phyloP scores from a whole-genome alignment of 2,329 filamentous ascomycete genomes.

The Pseudogymnoascus sp. region DNA sequence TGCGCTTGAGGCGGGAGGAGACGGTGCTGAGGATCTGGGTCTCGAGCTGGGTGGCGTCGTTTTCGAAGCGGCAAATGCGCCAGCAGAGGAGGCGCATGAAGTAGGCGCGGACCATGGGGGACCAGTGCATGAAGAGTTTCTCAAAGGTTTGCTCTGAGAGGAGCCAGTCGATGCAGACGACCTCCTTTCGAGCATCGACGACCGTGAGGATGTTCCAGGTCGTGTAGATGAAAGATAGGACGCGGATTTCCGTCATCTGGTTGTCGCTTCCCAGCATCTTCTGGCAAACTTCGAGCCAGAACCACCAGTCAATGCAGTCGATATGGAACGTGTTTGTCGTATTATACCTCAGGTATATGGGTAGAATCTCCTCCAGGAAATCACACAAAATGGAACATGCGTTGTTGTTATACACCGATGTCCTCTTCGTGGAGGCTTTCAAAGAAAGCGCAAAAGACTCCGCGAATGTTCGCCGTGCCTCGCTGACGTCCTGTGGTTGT shows the following conservation, averaged over 20 bases:
- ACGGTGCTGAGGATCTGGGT: conserved; percentile 51
- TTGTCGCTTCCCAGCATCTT: conserved; percentile 65
- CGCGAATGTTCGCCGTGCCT: conserved; percentile 53
- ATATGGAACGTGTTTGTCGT: conserved; percentile 36
- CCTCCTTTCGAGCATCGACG: conserved; percentile 49
- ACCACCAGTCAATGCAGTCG: conserved; percentile 52
- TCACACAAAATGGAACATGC: conserved; percentile 69
- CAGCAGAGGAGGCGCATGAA: conserved; percentile 67
- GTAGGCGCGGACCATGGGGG: conserved; percentile 70
- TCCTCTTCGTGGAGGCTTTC: conserved; percentile 54
- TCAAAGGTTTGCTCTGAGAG: conserved; percentile 56
- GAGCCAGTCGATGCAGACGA: conserved; percentile 56
- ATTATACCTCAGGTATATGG: conserved; percentile 54
- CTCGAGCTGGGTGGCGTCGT: conserved; percentile 45
- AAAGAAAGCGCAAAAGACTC: conserved; percentile 55
- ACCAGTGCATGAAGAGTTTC: conserved; percentile 67
- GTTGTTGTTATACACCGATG: conserved; percentile 61
- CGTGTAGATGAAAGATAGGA: conserved; percentile 61
- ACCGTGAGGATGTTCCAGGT: conserved; percentile 54
- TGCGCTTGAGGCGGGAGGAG: conserved; percentile 48
- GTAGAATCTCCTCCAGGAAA: conserved; percentile 61
- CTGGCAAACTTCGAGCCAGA: conserved; percentile 61
- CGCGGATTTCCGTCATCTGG: conserved; percentile 61
- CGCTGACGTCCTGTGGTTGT: conserved; percentile 43
- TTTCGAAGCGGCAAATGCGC: conserved; percentile 57